A percentile compares a stretch with the other conserved stretches of the same genome.
These are phyloP conservation scores for Solanum tarijense DNA, from an alignment of 257 asterid species.

Conservation along the genomic window DNA sequence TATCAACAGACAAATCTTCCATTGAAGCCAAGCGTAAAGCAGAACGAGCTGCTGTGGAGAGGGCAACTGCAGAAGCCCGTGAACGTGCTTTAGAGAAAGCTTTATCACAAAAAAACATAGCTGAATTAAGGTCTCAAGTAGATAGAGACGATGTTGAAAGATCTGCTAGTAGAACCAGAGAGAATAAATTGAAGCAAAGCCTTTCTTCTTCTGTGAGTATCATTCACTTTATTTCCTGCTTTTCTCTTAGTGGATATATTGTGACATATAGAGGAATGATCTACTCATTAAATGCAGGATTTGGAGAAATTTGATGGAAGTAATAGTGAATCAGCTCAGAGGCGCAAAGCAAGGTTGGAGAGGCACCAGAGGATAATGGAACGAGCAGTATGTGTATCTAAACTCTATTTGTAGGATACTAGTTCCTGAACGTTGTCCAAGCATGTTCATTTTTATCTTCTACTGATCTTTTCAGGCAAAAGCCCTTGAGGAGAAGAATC, in stretches of 20 bases:
- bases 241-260: not conserved
- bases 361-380: conserved; percentile 97
- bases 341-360: conserved; percentile 87
- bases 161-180: conserved; percentile 35
- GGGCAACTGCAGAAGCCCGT: conserved; percentile 95
- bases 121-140: conserved; percentile 31
- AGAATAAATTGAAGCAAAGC: conserved; percentile 66
- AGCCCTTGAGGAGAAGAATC: conserved; percentile 95
- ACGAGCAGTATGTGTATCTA: conserved; percentile 60
- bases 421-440: conserved; percentile 1
- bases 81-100: conserved; percentile 92
- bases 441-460: not conserved
- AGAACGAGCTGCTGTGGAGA: conserved; percentile 96
- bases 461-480: conserved; percentile 56
- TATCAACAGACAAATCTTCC: conserved; percentile 37
- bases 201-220: conserved; percentile 76
- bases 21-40: conserved; percentile 68
- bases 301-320: conserved; percentile 44
- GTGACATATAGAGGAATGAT: conserved; percentile 14
- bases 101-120: conserved; percentile 46
- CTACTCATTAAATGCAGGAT: conserved; percentile 45
- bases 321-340: conserved; percentile 67
- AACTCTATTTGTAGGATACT: conserved; percentile 5
- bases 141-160: conserved; percentile 30
- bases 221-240: not conserved